Conservation (phyloP, 768 basidiomycete genomes). For the Boletellus ananas region DNA sequence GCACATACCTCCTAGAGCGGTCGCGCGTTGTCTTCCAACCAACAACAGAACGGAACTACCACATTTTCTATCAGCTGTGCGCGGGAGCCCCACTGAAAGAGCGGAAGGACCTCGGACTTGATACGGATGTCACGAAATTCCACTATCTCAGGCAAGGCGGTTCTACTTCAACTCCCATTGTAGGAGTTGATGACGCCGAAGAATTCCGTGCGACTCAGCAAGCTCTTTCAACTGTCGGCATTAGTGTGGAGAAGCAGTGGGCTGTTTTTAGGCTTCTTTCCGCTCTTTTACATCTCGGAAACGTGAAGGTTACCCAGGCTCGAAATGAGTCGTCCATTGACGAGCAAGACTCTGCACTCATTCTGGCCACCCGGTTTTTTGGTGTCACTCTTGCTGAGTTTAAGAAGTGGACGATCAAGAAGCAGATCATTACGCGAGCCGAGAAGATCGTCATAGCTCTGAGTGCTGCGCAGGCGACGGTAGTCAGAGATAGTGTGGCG, state of each 20-base stretch:
- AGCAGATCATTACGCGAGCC: conserved; percentile 88
- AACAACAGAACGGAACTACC: conserved; percentile 95
- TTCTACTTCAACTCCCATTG: conserved; percentile 77
- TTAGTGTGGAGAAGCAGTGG: conserved; percentile 98
- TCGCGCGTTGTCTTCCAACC: conserved; percentile 98
- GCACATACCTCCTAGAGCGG: conserved; percentile 96
- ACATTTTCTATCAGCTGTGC: conserved; percentile 99
- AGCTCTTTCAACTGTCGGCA: conserved; percentile 94
- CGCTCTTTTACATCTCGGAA: conserved; percentile 94
- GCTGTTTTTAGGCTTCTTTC: conserved; percentile 93
- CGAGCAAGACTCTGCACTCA: conserved; percentile 76
- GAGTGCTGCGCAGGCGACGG: conserved; percentile 83
- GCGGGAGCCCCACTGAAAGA: conserved; percentile 95
- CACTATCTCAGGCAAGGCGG: conserved; percentile 93
- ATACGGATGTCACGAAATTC: conserved; percentile 82
- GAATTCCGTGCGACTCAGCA: conserved; percentile 93
- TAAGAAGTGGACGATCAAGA: conserved; percentile 99
- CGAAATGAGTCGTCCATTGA: conserved; percentile 82
- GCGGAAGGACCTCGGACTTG: conserved; percentile 89
- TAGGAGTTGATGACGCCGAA: conserved; percentile 92
- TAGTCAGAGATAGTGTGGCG: conserved; percentile 93
- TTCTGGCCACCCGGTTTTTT: conserved; percentile 82
- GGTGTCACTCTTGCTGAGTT: conserved; percentile 90
- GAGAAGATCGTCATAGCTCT: conserved; percentile 94
- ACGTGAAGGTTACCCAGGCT: conserved; percentile 82